phyloP scores from a whole-genome alignment of 305 asterid genomes.

The Ruellia speciosa region DNA sequence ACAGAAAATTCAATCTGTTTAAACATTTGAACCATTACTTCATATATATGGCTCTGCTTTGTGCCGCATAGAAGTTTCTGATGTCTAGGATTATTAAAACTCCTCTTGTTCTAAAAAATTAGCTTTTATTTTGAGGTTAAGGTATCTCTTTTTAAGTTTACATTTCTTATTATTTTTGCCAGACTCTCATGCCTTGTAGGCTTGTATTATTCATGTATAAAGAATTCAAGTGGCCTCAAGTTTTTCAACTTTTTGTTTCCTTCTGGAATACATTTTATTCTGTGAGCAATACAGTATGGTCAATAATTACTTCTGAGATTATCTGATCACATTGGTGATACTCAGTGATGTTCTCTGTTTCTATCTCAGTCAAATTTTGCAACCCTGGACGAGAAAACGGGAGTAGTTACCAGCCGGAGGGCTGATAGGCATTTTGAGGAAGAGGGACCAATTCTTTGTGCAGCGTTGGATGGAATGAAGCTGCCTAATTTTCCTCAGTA shows the following conservation, averaged over 20 bases:
- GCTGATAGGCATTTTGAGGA: conserved; percentile 98
- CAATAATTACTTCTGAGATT: conserved; percentile 3
- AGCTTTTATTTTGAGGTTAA: background rate
- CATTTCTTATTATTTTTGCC: conserved; percentile 4
- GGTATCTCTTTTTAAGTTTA: conserved; percentile 8
- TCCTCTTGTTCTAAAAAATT: no score
- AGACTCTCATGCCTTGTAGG: background rate
- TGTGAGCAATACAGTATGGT: background rate
- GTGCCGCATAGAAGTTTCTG: no score
- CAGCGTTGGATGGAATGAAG: conserved; percentile 86
- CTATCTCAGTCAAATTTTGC: conserved; percentile 80
- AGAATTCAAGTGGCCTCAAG: background rate
- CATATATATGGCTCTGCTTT: no score
- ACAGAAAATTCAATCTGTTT: background rate
- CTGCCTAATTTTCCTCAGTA: conserved; percentile 68
- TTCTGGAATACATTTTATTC: conserved; percentile 1
- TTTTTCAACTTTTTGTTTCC: background rate
- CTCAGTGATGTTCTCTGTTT: conserved; percentile 15
- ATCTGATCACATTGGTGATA: conserved; percentile 6
- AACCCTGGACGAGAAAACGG: conserved; percentile 75
- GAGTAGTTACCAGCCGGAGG: conserved; percentile 79
- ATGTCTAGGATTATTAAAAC: no score
- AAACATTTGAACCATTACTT: background rate
- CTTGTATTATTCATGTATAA: background rate
- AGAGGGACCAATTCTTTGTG: conserved; percentile 90